Percentiles rank a stretch among this genome's conserved stretches.
Evolutionary conservation across 2,329 filamentous ascomycete species (phyloP).

Genomic region (Plenodomus tracheiphilus): DNA sequence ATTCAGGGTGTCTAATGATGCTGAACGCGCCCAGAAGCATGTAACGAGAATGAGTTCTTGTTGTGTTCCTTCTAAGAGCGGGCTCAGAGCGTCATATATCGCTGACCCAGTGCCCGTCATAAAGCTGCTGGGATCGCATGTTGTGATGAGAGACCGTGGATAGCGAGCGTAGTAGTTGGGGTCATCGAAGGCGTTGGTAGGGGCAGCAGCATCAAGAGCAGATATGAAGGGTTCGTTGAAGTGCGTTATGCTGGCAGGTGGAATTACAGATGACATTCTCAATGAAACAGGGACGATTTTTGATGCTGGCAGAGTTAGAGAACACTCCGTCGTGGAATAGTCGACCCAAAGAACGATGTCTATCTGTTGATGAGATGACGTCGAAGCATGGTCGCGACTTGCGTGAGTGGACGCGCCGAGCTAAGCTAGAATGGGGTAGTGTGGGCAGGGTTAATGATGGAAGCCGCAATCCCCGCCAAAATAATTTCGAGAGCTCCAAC

Average conservation of each 20-base stretch:
- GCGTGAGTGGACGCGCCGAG: slow-evolving; percentile 7
- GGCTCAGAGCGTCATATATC: slow-evolving; percentile 56
- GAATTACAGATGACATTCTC: neutral
- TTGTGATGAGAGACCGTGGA: slow-evolving; percentile 40
- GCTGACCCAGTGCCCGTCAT: slow-evolving; percentile 50
- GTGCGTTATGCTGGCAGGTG: neutral
- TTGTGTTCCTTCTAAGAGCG: slow-evolving; percentile 63
- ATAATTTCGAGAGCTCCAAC: slow-evolving; percentile 29
- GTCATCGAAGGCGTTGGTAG: slow-evolving; percentile 30
- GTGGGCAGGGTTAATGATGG: slow-evolving; percentile 12
- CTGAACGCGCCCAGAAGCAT: slow-evolving; percentile 77
- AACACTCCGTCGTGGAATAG: neutral
- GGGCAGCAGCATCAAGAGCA: slow-evolving; percentile 26
- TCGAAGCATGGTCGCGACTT: slow-evolving; percentile 17
- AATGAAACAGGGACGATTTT: neutral
- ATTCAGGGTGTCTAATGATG: slow-evolving; percentile 61
- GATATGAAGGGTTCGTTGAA: slow-evolving; percentile 35
- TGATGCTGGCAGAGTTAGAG: neutral
- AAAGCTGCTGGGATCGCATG: slow-evolving; percentile 42
- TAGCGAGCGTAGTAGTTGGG: slow-evolving; percentile 47
- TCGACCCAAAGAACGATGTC: neutral
- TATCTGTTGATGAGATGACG: slow-evolving; percentile 26
- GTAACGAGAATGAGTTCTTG: slow-evolving; percentile 75
- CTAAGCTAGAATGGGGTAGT: slow-evolving; percentile 16
- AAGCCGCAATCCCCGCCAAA: slow-evolving; percentile 28